Percentiles rank a stretch among this genome's conserved stretches.
Evolutionary conservation across 1,284 basidiomycete species (phyloP).

Genomic region (Lignosus rhinocerotis): DNA sequence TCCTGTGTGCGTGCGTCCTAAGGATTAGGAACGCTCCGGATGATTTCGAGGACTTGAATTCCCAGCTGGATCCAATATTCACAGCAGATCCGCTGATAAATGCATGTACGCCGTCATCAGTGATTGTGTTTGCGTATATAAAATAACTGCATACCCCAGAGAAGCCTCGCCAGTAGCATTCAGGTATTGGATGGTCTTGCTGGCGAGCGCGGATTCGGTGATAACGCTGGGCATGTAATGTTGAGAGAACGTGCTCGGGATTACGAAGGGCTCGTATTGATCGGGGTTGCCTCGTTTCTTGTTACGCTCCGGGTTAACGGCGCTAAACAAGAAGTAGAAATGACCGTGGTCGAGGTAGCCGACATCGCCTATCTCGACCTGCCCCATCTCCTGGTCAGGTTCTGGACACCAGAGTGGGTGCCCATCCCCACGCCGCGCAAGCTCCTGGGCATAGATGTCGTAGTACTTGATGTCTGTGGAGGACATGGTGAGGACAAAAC

Average conservation of each 20-base stretch:
- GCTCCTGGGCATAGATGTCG: slow-evolving; percentile 17
- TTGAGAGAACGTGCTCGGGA: not conserved
- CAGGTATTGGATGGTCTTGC: too few species aligned
- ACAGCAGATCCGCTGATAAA: not conserved
- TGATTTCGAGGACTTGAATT: not conserved
- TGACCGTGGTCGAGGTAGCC: slow-evolving; percentile 27
- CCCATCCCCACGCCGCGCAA: slow-evolving; percentile 14
- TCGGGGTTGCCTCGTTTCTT: not conserved
- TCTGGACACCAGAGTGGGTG: slow-evolving; percentile 22
- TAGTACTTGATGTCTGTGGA: not conserved
- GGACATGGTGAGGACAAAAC: not conserved
- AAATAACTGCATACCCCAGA: too few species aligned
- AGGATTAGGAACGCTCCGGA: not conserved
- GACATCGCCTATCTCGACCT: slow-evolving; percentile 31
- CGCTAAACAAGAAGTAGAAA: slow-evolving; percentile 33
- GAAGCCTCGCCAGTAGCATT: too few species aligned
- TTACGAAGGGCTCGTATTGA: not conserved
- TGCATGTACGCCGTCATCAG: not conserved
- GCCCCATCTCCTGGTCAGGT: slow-evolving; percentile 7
- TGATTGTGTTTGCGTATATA: too few species aligned
- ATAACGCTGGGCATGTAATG: too few species aligned
- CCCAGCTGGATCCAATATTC: not conserved
- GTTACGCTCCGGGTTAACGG: not conserved
- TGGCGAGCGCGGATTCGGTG: too few species aligned
- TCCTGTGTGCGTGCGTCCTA: not conserved